These are phyloP conservation scores for Cryptococcus sp. DNA, from an alignment of 1,284 basidiomycete species.

Conservation along the genomic window DNA sequence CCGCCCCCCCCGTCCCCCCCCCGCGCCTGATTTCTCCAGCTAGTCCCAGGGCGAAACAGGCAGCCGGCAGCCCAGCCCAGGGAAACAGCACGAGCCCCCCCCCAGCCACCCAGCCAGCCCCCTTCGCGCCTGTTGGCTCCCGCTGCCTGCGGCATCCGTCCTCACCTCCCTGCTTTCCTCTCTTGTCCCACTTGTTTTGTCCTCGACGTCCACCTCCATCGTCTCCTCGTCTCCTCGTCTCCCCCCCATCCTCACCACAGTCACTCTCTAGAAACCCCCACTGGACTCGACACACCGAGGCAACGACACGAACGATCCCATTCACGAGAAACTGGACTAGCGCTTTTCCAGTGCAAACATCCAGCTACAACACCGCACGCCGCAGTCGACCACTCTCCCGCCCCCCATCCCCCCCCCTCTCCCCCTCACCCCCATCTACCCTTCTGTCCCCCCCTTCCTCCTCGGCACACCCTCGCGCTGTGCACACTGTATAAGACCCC, in stretches of 20 bases:
- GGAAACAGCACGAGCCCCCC: too few relatives aligned
- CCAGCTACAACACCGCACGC: not conserved
- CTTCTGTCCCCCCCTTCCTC: too few relatives aligned
- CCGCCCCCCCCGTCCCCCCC: too few relatives aligned
- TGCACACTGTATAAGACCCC: too few relatives aligned
- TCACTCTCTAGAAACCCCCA: conserved; percentile 12
- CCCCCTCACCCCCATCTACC: not conserved
- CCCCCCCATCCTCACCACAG: conserved; percentile 9
- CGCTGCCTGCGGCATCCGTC: too few relatives aligned
- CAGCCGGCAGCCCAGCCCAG: too few relatives aligned
- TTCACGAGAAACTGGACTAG: not conserved
- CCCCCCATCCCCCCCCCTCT: not conserved
- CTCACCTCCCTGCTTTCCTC: too few relatives aligned
- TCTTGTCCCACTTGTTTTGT: not conserved
- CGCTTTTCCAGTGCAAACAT: not conserved
- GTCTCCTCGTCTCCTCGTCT: not conserved
- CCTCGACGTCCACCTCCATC: not conserved
- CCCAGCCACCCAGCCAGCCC: too few relatives aligned
- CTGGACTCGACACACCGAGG: conserved; percentile 21
- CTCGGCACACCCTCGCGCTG: too few relatives aligned
- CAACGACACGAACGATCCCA: not conserved
- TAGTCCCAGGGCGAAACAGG: too few relatives aligned
- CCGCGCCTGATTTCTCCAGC: too few relatives aligned
- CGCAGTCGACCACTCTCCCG: not conserved
- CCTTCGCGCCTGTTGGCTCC: too few relatives aligned